Percentiles rank a stretch among this genome's conserved stretches.
Conservation (phyloP, 129 eudicot genomes). For the Chrysanthemum lavandulifolium region DNA sequence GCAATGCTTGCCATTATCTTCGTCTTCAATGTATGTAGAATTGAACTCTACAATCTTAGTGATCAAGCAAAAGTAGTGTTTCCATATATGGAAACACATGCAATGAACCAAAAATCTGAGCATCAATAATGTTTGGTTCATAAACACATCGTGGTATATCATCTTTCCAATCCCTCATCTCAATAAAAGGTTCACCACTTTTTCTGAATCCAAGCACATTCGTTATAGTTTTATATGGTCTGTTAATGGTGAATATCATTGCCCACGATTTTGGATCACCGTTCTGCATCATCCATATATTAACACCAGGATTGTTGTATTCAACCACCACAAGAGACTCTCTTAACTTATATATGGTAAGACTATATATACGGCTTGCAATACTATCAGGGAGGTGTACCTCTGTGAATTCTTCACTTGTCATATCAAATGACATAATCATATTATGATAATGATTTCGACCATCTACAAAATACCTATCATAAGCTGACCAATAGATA, state of each 20-base stretch:
- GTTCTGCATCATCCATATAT: slow-evolving; percentile 5
- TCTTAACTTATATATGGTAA: neutral
- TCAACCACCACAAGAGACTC: neutral
- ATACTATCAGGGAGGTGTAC: neutral
- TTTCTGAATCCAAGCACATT: neutral
- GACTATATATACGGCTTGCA: neutral
- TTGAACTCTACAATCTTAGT: neutral
- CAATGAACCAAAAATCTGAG: neutral
- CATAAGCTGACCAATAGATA: neutral
- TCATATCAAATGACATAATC: slow-evolving; percentile 19
- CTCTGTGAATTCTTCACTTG: neutral
- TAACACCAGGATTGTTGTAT: too few relatives aligned
- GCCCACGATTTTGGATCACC: neutral
- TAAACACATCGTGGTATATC: neutral
- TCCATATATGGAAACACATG: neutral
- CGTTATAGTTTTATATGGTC: neutral
- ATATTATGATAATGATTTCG: neutral
- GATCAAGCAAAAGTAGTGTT: slow-evolving; percentile 13
- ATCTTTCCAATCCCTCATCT: neutral
- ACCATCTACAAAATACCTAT: neutral
- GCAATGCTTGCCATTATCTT: neutral
- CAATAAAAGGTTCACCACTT: slow-evolving; percentile 3
- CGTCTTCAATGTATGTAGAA: too few relatives aligned
- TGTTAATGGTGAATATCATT: neutral
- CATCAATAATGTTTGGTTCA: neutral